phyloP scores from a whole-genome alignment of 352 stramenopile genomes.

The Phytophthora brassicae region DNA sequence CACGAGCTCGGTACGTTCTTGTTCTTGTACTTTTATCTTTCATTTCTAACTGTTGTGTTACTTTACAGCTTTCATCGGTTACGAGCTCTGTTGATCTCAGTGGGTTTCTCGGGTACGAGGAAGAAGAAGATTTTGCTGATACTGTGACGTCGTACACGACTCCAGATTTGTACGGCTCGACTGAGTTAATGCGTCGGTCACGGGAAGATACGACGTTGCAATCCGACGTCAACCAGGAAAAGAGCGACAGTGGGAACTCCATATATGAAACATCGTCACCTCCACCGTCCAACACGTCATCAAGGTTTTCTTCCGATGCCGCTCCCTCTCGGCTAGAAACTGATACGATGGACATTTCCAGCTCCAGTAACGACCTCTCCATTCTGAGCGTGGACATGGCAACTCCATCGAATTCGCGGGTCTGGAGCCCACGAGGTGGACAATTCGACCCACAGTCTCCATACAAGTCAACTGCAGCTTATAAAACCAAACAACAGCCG shows the following conservation, averaged over 20 bases:
- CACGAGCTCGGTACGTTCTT: conserved; percentile 52
- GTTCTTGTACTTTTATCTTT: background rate
- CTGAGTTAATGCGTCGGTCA: conserved; percentile 25
- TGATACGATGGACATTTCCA: conserved; percentile 12
- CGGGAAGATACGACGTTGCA: conserved; percentile 25
- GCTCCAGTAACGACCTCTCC: conserved; percentile 14
- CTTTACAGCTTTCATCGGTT: conserved; percentile 29
- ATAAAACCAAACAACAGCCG: conserved; percentile 15
- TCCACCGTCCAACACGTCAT: conserved; percentile 12
- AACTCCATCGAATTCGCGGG: conserved; percentile 4
- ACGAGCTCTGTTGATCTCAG: conserved; percentile 45
- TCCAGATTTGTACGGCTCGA: conserved; percentile 36
- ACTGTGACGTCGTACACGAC: conserved; percentile 46
- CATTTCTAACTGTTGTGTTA: background rate
- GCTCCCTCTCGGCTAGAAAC: conserved; percentile 15
- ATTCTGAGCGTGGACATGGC: conserved; percentile 5
- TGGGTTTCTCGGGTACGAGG: conserved; percentile 62
- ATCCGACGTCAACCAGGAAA: conserved; percentile 13
- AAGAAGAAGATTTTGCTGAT: conserved; percentile 40
- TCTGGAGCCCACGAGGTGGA: conserved; percentile 20
- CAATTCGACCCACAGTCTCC: conserved; percentile 29
- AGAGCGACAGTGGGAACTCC: conserved; percentile 7
- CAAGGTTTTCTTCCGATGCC: conserved; percentile 15
- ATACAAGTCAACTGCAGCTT: conserved; percentile 26
- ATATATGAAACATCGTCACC: conserved; percentile 23